Conservation (phyloP, 352 stramenopile genomes). For the Phytophthora tentaculata region DNA sequence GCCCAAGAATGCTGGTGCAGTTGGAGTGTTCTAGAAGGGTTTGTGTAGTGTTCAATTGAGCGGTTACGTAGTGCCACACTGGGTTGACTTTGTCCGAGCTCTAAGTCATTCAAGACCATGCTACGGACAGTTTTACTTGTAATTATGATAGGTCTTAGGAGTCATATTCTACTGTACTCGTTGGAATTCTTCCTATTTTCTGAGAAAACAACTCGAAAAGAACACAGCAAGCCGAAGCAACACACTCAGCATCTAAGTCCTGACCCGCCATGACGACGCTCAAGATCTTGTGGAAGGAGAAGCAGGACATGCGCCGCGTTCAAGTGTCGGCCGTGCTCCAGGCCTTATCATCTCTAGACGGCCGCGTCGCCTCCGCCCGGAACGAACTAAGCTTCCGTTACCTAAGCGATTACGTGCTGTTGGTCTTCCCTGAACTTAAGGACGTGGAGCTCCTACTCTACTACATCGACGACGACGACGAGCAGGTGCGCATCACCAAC, state of each 20-base stretch:
- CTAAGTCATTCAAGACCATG: too few relatives aligned
- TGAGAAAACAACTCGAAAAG: slow-evolving; percentile 21
- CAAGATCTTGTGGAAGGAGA: slow-evolving; percentile 84
- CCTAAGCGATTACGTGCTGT: slow-evolving; percentile 68
- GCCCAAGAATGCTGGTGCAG: slow-evolving; percentile 5
- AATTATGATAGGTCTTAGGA: too few relatives aligned
- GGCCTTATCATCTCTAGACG: slow-evolving; percentile 54
- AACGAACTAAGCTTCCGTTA: slow-evolving; percentile 61
- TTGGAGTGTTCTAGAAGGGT: slow-evolving; percentile 2
- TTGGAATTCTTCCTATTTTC: slow-evolving; percentile 12
- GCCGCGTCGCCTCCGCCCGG: slow-evolving; percentile 37
- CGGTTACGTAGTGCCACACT: too few relatives aligned
- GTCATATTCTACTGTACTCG: neutral
- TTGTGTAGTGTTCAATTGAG: neutral
- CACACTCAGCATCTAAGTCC: slow-evolving; percentile 27
- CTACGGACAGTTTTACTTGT: too few relatives aligned
- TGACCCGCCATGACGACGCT: slow-evolving; percentile 71
- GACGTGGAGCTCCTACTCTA: slow-evolving; percentile 65
- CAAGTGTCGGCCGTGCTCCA: slow-evolving; percentile 73
- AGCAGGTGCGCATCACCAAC: slow-evolving; percentile 86
- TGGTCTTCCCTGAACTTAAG: slow-evolving; percentile 70
- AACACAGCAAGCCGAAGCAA: slow-evolving; percentile 2
- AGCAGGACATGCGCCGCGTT: slow-evolving; percentile 87
- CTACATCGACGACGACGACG: slow-evolving; percentile 85
- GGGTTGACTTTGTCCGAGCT: too few relatives aligned